These are phyloP conservation scores for Russula earlei DNA, from an alignment of 768 basidiomycete genomes.

Conservation along the genomic window DNA sequence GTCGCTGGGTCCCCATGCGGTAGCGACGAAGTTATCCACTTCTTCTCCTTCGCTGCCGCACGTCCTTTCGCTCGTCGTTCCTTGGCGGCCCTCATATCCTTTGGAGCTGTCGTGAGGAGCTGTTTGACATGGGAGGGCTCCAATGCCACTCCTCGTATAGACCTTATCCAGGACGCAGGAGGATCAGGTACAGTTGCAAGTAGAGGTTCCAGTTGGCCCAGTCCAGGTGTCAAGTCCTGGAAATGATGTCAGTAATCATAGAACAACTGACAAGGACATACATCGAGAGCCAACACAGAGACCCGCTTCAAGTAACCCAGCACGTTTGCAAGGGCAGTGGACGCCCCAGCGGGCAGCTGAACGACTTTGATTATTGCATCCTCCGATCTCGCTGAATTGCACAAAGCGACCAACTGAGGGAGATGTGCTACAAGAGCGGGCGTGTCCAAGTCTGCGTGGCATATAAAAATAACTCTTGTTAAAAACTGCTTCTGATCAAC, in stretches of 20 bases:
- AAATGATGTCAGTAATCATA: constrained; percentile 1
- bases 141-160: constrained; percentile 28
- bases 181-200: constrained; percentile 45
- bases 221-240: constrained; percentile 35
- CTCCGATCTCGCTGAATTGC: constrained; percentile 40
- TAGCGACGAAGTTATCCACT: constrained; percentile 1
- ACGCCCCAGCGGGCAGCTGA: constrained; percentile 59
- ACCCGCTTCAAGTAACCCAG: constrained; percentile 54
- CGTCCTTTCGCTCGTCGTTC: constrained; percentile 43
- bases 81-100: constrained; percentile 67
- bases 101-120: constrained; percentile 65
- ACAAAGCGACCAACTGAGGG: constrained; percentile 67
- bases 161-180: constrained; percentile 57
- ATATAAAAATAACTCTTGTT: constrained; percentile 48
- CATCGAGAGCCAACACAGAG: constrained; percentile 58
- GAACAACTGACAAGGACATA: constrained; percentile 29
- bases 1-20: not conserved
- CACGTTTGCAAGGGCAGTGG: constrained; percentile 45
- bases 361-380: constrained; percentile 41
- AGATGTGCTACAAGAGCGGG: constrained; percentile 63
- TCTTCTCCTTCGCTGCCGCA: constrained; percentile 36
- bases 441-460: constrained; percentile 68
- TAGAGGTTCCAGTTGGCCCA: constrained; percentile 27
- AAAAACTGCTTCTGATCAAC: not conserved
- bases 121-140: constrained; percentile 78